phyloP scores from a whole-genome alignment of 768 basidiomycete genomes.

The Collybia nuda region DNA sequence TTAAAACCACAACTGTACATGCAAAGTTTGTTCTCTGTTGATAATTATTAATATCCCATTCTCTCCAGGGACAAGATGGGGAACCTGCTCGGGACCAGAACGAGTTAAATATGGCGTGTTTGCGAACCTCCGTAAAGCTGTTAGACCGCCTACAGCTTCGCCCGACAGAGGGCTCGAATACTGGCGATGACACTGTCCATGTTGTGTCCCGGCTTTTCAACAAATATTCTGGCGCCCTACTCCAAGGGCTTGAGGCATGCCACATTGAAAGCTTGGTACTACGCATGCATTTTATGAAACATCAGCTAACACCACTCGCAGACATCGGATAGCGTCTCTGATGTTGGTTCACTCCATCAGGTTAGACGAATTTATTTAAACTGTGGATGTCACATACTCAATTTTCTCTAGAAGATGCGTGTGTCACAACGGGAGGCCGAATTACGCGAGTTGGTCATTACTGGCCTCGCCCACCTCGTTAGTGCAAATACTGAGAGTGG shows the following conservation, averaged over 20 bases:
- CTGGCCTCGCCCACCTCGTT: conserved; percentile 79
- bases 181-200: conserved; percentile 65
- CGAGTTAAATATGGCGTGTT: conserved; percentile 73
- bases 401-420: conserved; percentile 35
- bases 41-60: background rate
- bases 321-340: conserved; percentile 50
- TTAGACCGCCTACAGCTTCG: conserved; percentile 74
- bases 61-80: conserved; percentile 31
- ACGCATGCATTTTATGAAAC: background rate
- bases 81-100: conserved; percentile 39
- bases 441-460: conserved; percentile 74
- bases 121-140: conserved; percentile 74
- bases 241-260: conserved; percentile 57
- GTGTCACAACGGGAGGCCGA: conserved; percentile 55
- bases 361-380: conserved; percentile 21
- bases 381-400: background rate
- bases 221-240: conserved; percentile 67
- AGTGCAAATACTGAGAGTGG: conserved; percentile 85
- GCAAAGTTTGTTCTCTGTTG: background rate
- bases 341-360: conserved; percentile 45
- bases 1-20: conserved; percentile 52
- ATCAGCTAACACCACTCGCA: conserved; percentile 19
- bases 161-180: conserved; percentile 47
- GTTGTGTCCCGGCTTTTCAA: conserved; percentile 78
- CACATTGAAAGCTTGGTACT: conserved; percentile 47